A percentile compares a stretch with the other conserved stretches of the same genome.
phyloP scores from a whole-genome alignment of 2,329 filamentous ascomycete species.

The Parafenestella ontariensis region DNA sequence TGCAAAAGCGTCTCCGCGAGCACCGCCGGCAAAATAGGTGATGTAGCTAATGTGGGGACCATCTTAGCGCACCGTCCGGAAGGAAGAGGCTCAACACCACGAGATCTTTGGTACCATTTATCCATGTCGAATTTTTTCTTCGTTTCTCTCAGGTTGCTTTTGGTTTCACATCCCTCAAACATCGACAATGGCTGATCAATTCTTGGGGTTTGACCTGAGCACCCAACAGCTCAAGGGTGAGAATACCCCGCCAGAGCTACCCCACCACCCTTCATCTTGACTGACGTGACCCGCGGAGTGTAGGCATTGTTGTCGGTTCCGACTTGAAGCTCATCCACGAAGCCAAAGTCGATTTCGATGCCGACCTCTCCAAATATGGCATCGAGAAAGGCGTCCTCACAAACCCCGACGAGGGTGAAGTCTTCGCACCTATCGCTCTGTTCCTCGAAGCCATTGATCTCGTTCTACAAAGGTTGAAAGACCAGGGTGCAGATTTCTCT shows the following conservation, averaged over 20 bases:
- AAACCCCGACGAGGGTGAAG: slow-evolving; percentile 82
- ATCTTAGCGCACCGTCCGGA: slow-evolving; percentile 19
- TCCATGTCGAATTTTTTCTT: slow-evolving; percentile 11
- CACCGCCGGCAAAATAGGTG: slow-evolving; percentile 43
- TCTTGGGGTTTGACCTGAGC: slow-evolving; percentile 93
- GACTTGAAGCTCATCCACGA: slow-evolving; percentile 81
- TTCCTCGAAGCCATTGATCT: slow-evolving; percentile 94
- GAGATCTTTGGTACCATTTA: slow-evolving; percentile 18
- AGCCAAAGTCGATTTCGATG: slow-evolving; percentile 95
- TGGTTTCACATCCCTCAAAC: neutral
- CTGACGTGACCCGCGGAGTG: slow-evolving; percentile 19
- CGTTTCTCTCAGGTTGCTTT: neutral
- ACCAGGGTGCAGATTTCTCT: slow-evolving; percentile 73
- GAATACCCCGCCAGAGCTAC: slow-evolving; percentile 37
- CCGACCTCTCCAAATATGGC: slow-evolving; percentile 73
- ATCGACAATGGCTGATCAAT: slow-evolving; percentile 60
- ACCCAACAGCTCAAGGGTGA: slow-evolving; percentile 94
- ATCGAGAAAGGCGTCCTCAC: slow-evolving; percentile 87
- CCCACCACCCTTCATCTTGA: slow-evolving; percentile 29
- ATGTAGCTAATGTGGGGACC: slow-evolving; percentile 24
- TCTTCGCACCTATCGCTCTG: slow-evolving; percentile 90
- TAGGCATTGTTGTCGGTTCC: slow-evolving; percentile 83
- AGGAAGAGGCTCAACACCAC: slow-evolving; percentile 25
- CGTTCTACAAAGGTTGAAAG: slow-evolving; percentile 75
- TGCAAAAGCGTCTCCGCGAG: slow-evolving; percentile 23